Evolutionary conservation across 441 rosid species (phyloP).

Genomic region (Syzygium malaccense): DNA sequence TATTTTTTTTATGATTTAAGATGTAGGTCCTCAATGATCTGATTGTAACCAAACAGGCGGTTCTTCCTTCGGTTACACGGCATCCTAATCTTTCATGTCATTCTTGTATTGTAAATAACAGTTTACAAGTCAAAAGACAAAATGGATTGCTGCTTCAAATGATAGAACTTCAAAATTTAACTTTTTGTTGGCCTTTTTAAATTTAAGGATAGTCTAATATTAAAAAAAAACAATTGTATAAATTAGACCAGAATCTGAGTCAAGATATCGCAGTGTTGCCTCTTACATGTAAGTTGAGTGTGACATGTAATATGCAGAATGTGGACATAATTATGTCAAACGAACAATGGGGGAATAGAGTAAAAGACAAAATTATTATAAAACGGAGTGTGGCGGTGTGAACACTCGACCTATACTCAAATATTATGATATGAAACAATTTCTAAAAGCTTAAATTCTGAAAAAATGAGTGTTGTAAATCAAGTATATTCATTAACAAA

Average conservation of each 20-base stretch:
- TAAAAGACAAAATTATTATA: background rate
- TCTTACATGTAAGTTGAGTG: background rate
- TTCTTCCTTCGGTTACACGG: background rate
- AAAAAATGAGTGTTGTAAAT: too few species aligned
- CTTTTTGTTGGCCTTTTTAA: background rate
- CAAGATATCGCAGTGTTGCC: background rate
- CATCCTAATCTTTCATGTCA: background rate
- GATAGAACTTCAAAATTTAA: background rate
- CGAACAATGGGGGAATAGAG: background rate
- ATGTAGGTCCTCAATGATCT: background rate
- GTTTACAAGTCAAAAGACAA: background rate
- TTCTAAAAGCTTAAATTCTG: too few species aligned
- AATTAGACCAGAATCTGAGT: background rate
- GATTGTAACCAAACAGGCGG: background rate
- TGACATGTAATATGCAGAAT: background rate
- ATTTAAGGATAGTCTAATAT: background rate
- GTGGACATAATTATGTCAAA: background rate
- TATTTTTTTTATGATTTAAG: background rate
- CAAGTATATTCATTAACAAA: too few species aligned
- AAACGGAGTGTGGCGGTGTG: background rate
- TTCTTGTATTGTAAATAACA: background rate
- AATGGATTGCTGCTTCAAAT: background rate
- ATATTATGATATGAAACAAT: background rate
- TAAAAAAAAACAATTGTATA: background rate
- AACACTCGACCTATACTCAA: background rate